Evolutionary conservation across 768 basidiomycete genomes (phyloP).

Genomic region (Asterophora lycoperdoides): DNA sequence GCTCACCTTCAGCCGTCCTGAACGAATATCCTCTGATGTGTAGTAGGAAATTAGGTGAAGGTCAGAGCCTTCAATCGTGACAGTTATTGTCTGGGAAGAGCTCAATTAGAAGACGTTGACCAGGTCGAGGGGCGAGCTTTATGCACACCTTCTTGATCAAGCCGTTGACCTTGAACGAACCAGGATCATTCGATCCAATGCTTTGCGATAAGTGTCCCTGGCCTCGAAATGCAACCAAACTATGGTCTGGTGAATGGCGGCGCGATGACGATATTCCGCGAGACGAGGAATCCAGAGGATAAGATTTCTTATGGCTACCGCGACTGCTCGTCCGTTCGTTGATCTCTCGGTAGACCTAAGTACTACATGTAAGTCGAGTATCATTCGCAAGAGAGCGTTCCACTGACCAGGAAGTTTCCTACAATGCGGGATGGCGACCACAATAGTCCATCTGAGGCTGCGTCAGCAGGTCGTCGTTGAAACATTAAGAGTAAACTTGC

Average conservation of each 20-base stretch:
- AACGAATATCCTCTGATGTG: conserved; percentile 70
- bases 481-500: conserved; percentile 25
- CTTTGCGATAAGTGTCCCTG: conserved; percentile 27
- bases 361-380: background rate
- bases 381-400: background rate
- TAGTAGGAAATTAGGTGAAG: conserved; percentile 85
- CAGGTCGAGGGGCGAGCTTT: background rate
- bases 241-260: conserved; percentile 39
- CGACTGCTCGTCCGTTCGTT: conserved; percentile 62
- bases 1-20: conserved; percentile 56
- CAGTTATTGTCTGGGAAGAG: conserved; percentile 69
- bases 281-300: conserved; percentile 46
- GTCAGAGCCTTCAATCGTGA: conserved; percentile 72
- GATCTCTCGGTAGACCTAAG: conserved; percentile 78
- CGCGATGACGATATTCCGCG: conserved; percentile 31
- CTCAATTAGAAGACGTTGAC: conserved; percentile 3
- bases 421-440: conserved; percentile 87
- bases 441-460: conserved; percentile 47
- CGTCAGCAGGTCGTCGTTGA: conserved; percentile 14
- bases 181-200: conserved; percentile 39
- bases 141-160: conserved; percentile 72
- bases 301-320: conserved; percentile 44
- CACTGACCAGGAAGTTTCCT: conserved; percentile 73
- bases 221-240: conserved; percentile 28
- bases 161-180: conserved; percentile 65